Percentiles rank a stretch among this genome's conserved stretches.
These are phyloP conservation scores for Melastoma malabathricum DNA, from an alignment of 345 rosid genomes.

Conservation along the genomic window DNA sequence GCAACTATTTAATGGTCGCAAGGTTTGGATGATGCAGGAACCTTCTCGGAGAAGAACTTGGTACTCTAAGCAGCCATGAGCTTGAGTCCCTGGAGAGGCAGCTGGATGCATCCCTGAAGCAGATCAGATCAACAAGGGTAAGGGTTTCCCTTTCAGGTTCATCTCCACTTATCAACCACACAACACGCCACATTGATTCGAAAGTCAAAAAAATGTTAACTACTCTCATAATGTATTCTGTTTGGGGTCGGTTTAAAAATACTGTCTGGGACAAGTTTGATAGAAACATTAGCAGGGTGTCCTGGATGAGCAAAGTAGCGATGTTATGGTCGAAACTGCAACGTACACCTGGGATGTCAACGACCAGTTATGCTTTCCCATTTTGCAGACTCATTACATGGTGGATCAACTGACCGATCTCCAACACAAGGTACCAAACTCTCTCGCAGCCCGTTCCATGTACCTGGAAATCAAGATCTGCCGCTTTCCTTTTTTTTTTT, in stretches of 20 bases:
- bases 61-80: conserved; percentile 71
- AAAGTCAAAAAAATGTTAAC: not conserved
- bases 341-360: too few relatives aligned
- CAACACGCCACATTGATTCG: too few relatives aligned
- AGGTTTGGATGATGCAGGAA: conserved; percentile 27
- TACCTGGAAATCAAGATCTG: too few relatives aligned
- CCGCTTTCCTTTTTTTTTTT: too few relatives aligned
- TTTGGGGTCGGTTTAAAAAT: not conserved
- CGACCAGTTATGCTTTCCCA: not conserved
- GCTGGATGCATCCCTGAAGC: conserved; percentile 76
- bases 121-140: conserved; percentile 85
- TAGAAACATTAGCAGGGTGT: too few relatives aligned
- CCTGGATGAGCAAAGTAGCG: too few relatives aligned
- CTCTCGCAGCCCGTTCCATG: not conserved
- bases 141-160: not conserved
- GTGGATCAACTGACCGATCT: conserved; percentile 87
- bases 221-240: not conserved
- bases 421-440: conserved; percentile 51
- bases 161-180: too few relatives aligned
- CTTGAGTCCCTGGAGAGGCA: conserved; percentile 94
- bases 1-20: too few relatives aligned
- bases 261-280: too few relatives aligned
- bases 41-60: conserved; percentile 89
- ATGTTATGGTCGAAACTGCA: too few relatives aligned
- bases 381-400: conserved; percentile 73